Conservation (phyloP, 116 monocot genomes). For the Zostera marina region DNA sequence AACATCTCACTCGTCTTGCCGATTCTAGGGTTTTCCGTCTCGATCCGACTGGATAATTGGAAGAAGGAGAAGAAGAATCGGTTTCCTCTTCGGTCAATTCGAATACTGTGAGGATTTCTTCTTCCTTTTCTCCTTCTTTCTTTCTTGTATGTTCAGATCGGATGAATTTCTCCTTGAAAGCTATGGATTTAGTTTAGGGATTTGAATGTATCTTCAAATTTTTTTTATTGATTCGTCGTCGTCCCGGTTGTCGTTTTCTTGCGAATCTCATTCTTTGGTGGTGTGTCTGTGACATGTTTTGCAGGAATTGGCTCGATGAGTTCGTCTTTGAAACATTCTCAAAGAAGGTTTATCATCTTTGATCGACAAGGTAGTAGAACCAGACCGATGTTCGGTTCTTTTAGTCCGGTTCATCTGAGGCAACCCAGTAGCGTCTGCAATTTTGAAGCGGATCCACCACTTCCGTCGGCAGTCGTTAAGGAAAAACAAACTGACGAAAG, state of each 20-base stretch:
- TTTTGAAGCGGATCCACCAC: slow-evolving; percentile 5
- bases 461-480: background rate
- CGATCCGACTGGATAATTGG: background rate
- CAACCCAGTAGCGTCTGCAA: background rate
- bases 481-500: slow-evolving; percentile 9
- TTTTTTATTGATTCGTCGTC: too few relatives aligned
- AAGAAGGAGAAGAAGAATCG: background rate
- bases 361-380: slow-evolving; percentile 25
- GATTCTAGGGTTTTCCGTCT: background rate
- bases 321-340: background rate
- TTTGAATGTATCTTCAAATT: too few relatives aligned
- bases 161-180: too few relatives aligned
- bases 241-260: too few relatives aligned
- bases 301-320: background rate
- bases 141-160: background rate
- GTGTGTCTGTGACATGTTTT: background rate
- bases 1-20: background rate
- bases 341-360: slow-evolving; percentile 23
- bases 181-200: too few relatives aligned
- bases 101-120: background rate
- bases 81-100: background rate
- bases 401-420: slow-evolving; percentile 4
- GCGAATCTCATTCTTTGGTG: background rate
- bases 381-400: slow-evolving; percentile 15
- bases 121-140: background rate